Evolutionary conservation across 2,329 filamentous ascomycete genomes (phyloP), one percentile per base, ranked within the genome.

Genomic region (Colletotrichum nymphaeae): DNA sequence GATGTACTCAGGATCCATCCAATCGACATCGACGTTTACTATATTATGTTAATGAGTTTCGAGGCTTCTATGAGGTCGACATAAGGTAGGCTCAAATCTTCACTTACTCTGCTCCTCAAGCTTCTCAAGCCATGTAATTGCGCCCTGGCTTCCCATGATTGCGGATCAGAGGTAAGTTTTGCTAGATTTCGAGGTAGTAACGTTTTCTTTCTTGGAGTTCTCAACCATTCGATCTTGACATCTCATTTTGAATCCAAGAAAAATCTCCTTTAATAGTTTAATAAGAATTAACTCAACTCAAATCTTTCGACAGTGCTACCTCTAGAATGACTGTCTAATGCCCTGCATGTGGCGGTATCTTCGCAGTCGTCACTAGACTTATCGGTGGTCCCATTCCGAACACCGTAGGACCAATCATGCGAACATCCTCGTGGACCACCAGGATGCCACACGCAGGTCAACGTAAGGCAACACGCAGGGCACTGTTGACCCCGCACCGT

Each of bases 1-100:
- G 73, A 86, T 84, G 76, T 84, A 87, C 16, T 85, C 83, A 1
- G 85, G 83, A 71, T 86, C 86, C 86, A 88, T 88, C 81, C 84
- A 87, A 75, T 88, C 86, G 28, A 88, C 84, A 72, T 88, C 86
- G 67, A 88, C 80, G 37, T 88, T 84, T 70, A 88, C 86, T 88
- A 55, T 63, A 49, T 42, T 42, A 19, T 30, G 42, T 30, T 49
- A 1, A 22, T 66, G 30, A 57, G 24, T 14, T 19, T 35, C n/a
- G 32, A 56, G 58, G 22, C n/a, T 35, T 4, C 1, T 14, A 11
- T 42, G 22, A 5, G 32, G 30, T n/a, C 3, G 4, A 37, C 26
- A 16, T 26, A 30, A 9, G 30, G 30, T 30, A 8, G 28, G 26
- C 2, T 19, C 7, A 2, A 3, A 12, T 1, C 14, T 7, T 22